Evolutionary conservation across 139 green algal species (phyloP).

Genomic region (Coccomyxa sp.): DNA sequence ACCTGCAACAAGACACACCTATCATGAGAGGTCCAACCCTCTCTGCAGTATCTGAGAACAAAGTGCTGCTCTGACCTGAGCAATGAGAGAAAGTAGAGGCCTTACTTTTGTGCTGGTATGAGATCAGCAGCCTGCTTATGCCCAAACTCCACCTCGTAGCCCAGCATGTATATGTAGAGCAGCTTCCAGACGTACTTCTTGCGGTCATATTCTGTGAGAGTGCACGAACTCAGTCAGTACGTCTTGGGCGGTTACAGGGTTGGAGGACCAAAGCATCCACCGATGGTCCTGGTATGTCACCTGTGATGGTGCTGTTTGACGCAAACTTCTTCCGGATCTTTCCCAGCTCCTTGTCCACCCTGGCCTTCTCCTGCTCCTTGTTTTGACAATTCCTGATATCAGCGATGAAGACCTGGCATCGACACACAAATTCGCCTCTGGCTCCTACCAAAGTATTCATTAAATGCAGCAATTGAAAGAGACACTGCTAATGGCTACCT

Average conservation of each 20-base stretch:
- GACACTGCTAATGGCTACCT: slow-evolving; percentile 33
- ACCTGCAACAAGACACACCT: slow-evolving; percentile 40
- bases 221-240: not conserved
- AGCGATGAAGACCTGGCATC: slow-evolving; percentile 84
- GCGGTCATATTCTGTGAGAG: slow-evolving; percentile 88
- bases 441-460: slow-evolving; percentile 2
- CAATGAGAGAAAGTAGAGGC: not conserved
- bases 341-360: slow-evolving; percentile 97
- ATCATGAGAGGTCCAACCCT: not conserved
- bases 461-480: not conserved
- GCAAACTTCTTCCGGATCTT: slow-evolving; percentile 97
- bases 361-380: slow-evolving; percentile 85
- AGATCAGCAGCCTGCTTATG: slow-evolving; percentile 95
- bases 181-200: slow-evolving; percentile 99
- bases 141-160: slow-evolving; percentile 98
- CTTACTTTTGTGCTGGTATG: slow-evolving; percentile 86
- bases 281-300: slow-evolving; percentile 6
- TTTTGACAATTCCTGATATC: slow-evolving; percentile 87
- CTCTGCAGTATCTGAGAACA: not conserved
- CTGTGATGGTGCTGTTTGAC: slow-evolving; percentile 56
- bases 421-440: slow-evolving; percentile 2
- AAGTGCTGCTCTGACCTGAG: not conserved
- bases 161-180: slow-evolving; percentile 98
- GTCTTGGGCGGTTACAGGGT: no score
- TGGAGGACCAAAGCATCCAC: not conserved